Percentiles rank a stretch among this genome's conserved stretches.
These are phyloP conservation scores for Zoysia matrella DNA, from an alignment of 202 grass and related monocot genomes.

Conservation along the genomic window DNA sequence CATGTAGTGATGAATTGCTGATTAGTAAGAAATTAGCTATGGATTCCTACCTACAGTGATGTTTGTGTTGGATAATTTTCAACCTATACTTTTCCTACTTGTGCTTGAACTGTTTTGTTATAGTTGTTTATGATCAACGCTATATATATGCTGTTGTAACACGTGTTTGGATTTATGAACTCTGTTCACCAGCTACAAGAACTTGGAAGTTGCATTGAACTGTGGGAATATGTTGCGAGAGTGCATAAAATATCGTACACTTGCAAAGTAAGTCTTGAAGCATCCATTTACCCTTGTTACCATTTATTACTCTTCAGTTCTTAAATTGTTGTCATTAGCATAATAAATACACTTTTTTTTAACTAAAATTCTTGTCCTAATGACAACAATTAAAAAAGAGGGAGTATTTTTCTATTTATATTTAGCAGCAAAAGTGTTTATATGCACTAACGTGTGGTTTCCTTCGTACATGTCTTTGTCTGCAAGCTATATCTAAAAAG, in stretches of 20 bases:
- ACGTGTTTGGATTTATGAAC: constrained; percentile 27
- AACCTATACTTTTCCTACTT: neutral
- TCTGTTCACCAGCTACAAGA: constrained; percentile 85
- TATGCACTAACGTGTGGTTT: constrained; percentile 14
- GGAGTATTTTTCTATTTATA: neutral
- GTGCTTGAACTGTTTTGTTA: constrained; percentile 2
- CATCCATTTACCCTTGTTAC: constrained; percentile 19
- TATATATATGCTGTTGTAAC: constrained; percentile 34
- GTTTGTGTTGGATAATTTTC: constrained; percentile 12
- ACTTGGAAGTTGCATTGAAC: constrained; percentile 35
- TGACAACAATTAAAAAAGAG: too few species aligned
- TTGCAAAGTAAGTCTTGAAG: constrained; percentile 84
- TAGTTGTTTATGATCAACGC: constrained; percentile 6
- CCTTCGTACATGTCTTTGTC: constrained; percentile 9
- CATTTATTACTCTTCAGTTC: neutral
- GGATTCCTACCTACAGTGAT: neutral
- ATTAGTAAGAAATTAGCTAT: constrained; percentile 5
- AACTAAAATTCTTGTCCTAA: too few species aligned
- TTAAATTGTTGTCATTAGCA: too few species aligned
- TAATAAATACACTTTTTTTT: too few species aligned
- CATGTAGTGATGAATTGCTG: neutral
- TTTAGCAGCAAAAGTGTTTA: neutral
- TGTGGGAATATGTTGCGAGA: constrained; percentile 88
- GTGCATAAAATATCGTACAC: constrained; percentile 93
- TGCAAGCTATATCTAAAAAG: neutral